Evolutionary conservation across 768 basidiomycete species (phyloP).

Genomic region (Agaricus sinodeliciosus): DNA sequence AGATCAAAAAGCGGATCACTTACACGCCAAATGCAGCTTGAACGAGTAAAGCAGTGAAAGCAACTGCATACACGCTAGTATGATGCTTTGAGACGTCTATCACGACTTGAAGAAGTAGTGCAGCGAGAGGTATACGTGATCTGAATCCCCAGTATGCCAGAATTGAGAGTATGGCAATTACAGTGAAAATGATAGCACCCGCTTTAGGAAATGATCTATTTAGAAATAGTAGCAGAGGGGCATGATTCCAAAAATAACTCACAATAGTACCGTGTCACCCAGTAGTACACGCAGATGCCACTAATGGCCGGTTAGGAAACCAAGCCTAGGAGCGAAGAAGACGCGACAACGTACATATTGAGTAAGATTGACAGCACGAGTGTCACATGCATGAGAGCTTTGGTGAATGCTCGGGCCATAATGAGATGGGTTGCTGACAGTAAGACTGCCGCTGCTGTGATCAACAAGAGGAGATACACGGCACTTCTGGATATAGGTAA

Average conservation of each 20-base stretch:
- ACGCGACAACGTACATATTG: conserved; percentile 43
- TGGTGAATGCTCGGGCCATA: conserved; percentile 67
- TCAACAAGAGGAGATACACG: conserved; percentile 68
- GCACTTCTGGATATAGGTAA: conserved; percentile 44
- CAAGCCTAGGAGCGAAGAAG: not conserved
- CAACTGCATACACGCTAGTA: conserved; percentile 72
- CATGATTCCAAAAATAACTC: conserved; percentile 17
- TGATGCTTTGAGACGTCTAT: conserved; percentile 86
- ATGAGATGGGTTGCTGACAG: conserved; percentile 64
- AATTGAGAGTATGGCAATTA: conserved; percentile 71
- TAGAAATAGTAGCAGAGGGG: not conserved
- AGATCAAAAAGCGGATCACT: conserved; percentile 17
- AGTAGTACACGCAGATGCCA: conserved; percentile 70
- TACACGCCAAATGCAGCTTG: conserved; percentile 69
- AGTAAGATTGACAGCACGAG: conserved; percentile 54
- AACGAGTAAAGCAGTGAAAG: conserved; percentile 60
- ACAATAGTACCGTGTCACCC: conserved; percentile 68
- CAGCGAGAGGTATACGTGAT: conserved; percentile 72
- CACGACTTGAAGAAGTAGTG: conserved; percentile 71
- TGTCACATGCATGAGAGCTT: conserved; percentile 70
- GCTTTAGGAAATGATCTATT: conserved; percentile 29
- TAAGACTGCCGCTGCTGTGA: conserved; percentile 60
- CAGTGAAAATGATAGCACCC: conserved; percentile 78
- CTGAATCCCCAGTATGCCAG: conserved; percentile 69
- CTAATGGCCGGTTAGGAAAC: conserved; percentile 24